phyloP scores from a whole-genome alignment of 1,284 basidiomycete genomes.

The Puccinia hordei region DNA sequence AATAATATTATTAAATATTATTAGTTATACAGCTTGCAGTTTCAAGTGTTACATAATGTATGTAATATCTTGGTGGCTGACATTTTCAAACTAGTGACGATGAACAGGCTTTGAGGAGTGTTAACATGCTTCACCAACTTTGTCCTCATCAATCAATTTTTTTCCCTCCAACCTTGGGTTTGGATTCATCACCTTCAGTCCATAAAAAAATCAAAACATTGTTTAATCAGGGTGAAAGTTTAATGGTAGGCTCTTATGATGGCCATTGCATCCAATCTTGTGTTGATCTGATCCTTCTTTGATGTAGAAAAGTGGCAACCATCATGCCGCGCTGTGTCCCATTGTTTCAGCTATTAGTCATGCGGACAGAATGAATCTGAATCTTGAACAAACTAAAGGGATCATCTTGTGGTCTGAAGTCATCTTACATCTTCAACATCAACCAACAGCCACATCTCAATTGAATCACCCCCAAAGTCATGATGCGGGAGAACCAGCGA shows the following conservation, averaged over 20 bases:
- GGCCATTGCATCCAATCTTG: not conserved
- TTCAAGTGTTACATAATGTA: too few species aligned
- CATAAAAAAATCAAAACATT: conserved; percentile 24
- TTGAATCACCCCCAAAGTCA: not conserved
- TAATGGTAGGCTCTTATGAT: conserved; percentile 16
- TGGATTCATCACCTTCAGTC: conserved; percentile 22
- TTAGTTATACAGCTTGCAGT: too few species aligned
- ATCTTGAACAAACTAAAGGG: conserved; percentile 29
- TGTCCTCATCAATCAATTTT: not conserved
- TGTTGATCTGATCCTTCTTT: not conserved
- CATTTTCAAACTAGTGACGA: conserved; percentile 16
- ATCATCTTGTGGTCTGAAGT: conserved; percentile 34
- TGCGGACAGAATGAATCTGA: conserved; percentile 37
- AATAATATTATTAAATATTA: too few species aligned
- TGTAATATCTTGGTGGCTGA: too few species aligned
- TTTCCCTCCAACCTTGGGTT: not conserved
- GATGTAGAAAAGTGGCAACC: conserved; percentile 13
- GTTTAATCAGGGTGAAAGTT: conserved; percentile 21
- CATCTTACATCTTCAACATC: conserved; percentile 23
- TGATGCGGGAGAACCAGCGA: not conserved
- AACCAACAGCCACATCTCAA: not conserved
- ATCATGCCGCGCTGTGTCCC: conserved; percentile 30
- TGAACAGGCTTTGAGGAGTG: not conserved
- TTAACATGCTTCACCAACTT: conserved; percentile 3
- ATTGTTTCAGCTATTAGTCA: conserved; percentile 33